A percentile compares a stretch with the other conserved stretches of the same genome.
Conservation (phyloP, 192 early-diverging fungal genomes). For the Backusella westeae region DNA sequence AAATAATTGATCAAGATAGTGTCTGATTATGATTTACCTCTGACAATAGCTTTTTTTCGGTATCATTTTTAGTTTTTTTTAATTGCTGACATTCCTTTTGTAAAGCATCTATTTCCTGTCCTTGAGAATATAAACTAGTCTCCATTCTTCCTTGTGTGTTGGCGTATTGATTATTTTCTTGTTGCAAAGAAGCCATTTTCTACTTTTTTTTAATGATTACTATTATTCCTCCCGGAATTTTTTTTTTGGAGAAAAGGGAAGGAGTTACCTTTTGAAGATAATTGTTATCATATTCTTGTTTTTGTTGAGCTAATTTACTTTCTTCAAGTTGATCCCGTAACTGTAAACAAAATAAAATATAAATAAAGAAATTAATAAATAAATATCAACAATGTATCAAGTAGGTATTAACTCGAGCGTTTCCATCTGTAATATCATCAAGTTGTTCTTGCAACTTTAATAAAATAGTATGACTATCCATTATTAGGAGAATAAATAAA, state of each 20-base stretch:
- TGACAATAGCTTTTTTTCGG: slow-evolving; percentile 34
- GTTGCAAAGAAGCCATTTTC: slow-evolving; percentile 10
- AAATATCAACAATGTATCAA: not conserved
- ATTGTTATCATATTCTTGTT: not conserved
- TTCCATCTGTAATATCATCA: not conserved
- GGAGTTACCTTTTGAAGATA: slow-evolving; percentile 17
- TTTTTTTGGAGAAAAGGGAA: not conserved
- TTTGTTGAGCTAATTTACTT: not conserved
- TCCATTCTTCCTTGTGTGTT: slow-evolving; percentile 35
- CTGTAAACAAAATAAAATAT: not conserved
- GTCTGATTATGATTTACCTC: slow-evolving; percentile 17
- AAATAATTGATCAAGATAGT: not conserved
- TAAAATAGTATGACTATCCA: not conserved
- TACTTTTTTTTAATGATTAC: not conserved
- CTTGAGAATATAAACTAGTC: slow-evolving; percentile 44
- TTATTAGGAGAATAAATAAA: not conserved
- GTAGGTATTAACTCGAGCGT: not conserved
- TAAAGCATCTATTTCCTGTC: slow-evolving; percentile 28
- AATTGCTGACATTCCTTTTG: slow-evolving; percentile 36
- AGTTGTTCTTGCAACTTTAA: not conserved
- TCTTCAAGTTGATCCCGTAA: slow-evolving; percentile 16
- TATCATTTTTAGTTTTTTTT: slow-evolving; percentile 37
- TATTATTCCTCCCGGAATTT: not conserved
- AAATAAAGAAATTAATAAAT: not conserved
- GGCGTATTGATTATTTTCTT: slow-evolving; percentile 13